Evolutionary conservation across 495 filamentous ascomycete species (phyloP).

Genomic region (Lichenothelia convexa): DNA sequence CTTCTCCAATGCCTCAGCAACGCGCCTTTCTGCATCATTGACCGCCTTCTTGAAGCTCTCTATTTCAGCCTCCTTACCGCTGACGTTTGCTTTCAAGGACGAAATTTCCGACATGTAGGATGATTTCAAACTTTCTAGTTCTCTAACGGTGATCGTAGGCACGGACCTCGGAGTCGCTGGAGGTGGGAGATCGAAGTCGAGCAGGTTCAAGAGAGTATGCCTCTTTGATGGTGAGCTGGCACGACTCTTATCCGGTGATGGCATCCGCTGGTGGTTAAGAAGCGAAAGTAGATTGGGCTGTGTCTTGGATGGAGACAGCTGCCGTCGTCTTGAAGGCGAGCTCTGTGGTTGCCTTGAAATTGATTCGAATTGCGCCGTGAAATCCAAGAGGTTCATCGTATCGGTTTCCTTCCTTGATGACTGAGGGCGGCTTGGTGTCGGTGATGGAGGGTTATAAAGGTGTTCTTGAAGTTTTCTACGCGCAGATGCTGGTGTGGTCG

Average conservation of each 20-base stretch:
- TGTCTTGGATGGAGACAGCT: conserved; percentile 26
- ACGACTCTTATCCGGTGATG: conserved; percentile 22
- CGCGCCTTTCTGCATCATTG: conserved; percentile 74
- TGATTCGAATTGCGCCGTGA: conserved; percentile 58
- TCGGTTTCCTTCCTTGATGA: conserved; percentile 30
- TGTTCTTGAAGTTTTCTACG: conserved; percentile 20
- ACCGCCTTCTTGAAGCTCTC: conserved; percentile 68
- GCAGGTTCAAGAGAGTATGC: conserved; percentile 38
- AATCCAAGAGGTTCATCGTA: conserved; percentile 68
- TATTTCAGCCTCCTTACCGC: conserved; percentile 81
- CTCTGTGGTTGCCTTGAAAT: conserved; percentile 25
- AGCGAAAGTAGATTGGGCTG: conserved; percentile 27
- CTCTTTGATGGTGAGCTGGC: conserved; percentile 27
- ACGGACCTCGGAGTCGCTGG: conserved; percentile 80
- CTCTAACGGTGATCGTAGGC: conserved; percentile 75
- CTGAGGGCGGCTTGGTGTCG: conserved; percentile 35
- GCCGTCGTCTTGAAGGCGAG: conserved; percentile 15
- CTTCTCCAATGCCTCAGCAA: conserved; percentile 65
- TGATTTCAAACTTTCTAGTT: conserved; percentile 83
- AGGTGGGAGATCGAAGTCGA: conserved; percentile 87
- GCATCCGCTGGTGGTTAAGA: conserved; percentile 25
- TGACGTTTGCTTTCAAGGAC: conserved; percentile 70
- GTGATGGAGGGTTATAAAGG: conserved; percentile 31
- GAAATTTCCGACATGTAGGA: conserved; percentile 76
- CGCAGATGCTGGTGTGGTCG: conserved; percentile 19